These are phyloP conservation scores for Plectosphaerella cucumerina DNA, from an alignment of 2,329 filamentous ascomycete species.

Conservation along the genomic window DNA sequence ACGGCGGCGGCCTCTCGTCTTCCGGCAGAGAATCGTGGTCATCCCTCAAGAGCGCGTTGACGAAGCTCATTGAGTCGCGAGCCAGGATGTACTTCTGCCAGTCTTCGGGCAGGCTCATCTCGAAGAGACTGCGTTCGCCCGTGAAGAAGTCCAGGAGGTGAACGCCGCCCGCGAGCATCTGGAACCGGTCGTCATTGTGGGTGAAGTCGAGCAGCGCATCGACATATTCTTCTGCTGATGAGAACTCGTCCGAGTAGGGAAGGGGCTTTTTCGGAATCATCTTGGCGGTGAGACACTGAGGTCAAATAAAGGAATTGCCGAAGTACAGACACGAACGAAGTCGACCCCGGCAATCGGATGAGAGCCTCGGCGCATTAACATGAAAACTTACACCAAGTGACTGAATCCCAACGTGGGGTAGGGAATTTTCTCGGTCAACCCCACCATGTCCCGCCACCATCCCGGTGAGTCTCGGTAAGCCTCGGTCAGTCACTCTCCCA, in stretches of 20 bases:
- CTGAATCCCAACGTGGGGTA: conserved; percentile 1
- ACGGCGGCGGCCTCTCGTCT: conserved; percentile 39
- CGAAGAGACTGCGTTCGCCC: conserved; percentile 76
- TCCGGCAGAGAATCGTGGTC: conserved; percentile 48
- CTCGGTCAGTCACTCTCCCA: background rate
- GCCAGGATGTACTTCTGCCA: conserved; percentile 78
- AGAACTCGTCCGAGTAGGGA: conserved; percentile 68
- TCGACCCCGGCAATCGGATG: background rate
- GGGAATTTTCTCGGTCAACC: conserved; percentile 14
- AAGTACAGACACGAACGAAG: background rate
- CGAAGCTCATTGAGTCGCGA: conserved; percentile 67
- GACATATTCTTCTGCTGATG: conserved; percentile 71
- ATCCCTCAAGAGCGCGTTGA: conserved; percentile 78
- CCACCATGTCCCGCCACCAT: background rate
- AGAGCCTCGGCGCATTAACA: background rate
- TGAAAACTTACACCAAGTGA: background rate
- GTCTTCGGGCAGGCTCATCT: conserved; percentile 67
- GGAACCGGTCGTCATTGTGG: conserved; percentile 69
- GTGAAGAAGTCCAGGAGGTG: conserved; percentile 97
- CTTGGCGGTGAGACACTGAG: conserved; percentile 1
- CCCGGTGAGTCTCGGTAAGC: background rate
- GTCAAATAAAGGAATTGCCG: background rate
- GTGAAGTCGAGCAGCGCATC: conserved; percentile 73
- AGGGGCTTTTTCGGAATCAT: conserved; percentile 54
- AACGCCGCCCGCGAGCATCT: conserved; percentile 91